Evolutionary conservation across 306 rosid genomes (phyloP).

Genomic region (Adenanthera pavonina): DNA sequence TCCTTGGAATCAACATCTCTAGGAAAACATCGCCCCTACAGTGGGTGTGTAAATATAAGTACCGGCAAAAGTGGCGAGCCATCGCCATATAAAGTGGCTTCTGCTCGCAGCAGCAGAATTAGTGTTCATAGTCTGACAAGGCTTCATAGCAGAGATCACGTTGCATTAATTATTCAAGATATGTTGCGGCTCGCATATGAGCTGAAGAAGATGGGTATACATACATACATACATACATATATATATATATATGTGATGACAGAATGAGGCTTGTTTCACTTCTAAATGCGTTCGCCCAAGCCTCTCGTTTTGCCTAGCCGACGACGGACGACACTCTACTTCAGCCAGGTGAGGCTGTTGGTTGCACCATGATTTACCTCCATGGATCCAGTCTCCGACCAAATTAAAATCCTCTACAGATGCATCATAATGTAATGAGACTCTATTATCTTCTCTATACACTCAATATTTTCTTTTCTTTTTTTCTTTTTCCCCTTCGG

Average conservation of each 20-base stretch:
- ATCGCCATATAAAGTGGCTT: neutral
- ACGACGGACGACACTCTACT: too few relatives aligned
- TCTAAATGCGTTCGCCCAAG: conserved; percentile 55
- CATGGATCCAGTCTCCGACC: neutral
- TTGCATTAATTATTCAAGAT: conserved; percentile 46
- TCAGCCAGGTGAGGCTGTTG: neutral
- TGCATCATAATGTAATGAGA: too few relatives aligned
- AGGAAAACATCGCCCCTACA: conserved; percentile 7
- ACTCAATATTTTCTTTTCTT: too few relatives aligned
- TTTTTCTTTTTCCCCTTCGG: too few relatives aligned
- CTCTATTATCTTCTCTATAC: too few relatives aligned
- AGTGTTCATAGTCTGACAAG: conserved; percentile 42
- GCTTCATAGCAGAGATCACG: conserved; percentile 54
- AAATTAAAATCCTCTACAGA: too few relatives aligned
- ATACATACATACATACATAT: neutral
- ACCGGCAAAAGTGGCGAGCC: too few relatives aligned
- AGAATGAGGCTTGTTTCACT: conserved; percentile 63
- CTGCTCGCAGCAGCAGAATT: neutral
- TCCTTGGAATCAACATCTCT: neutral
- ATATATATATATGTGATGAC: conserved; percentile 33
- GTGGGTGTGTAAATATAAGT: neutral
- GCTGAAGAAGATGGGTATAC: too few relatives aligned
- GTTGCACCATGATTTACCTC: neutral
- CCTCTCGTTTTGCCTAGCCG: too few relatives aligned
- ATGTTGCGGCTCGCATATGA: conserved; percentile 35